These are phyloP conservation scores for Isatis lusitanica DNA, from an alignment of 441 rosid genomes.

Conservation along the genomic window DNA sequence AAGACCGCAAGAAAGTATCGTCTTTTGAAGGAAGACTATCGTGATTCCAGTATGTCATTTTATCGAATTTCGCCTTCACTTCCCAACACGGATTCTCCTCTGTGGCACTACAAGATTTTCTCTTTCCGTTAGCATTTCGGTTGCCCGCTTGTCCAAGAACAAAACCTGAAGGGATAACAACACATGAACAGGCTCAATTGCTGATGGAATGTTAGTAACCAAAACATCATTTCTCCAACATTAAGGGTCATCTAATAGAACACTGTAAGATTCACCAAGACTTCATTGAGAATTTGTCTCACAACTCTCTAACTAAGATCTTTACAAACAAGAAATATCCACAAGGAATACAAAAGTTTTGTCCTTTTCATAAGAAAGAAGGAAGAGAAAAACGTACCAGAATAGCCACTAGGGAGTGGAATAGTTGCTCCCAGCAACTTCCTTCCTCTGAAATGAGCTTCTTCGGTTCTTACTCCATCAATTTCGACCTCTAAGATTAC, in stretches of 20 bases:
- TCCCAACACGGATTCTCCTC: slow-evolving; percentile 59
- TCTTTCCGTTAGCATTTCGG: slow-evolving; percentile 38
- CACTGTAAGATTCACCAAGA: neutral
- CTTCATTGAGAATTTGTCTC: neutral
- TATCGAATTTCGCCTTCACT: slow-evolving; percentile 65
- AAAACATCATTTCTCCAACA: neutral
- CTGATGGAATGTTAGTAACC: neutral
- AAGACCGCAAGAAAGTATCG: slow-evolving; percentile 65
- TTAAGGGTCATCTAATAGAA: neutral
- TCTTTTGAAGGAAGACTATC: slow-evolving; percentile 72
- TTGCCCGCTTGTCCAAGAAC: slow-evolving; percentile 60
- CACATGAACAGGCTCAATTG: neutral
- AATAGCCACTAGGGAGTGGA: slow-evolving; percentile 63
- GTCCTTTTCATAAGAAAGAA: neutral
- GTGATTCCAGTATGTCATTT: slow-evolving; percentile 82
- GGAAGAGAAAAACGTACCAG: slow-evolving; percentile 47
- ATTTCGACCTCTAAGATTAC: slow-evolving; percentile 46
- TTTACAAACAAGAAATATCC: neutral
- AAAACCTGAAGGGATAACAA: slow-evolving; percentile 52
- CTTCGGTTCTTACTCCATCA: slow-evolving; percentile 63
- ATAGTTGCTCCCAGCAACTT: slow-evolving; percentile 66
- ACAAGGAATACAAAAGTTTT: neutral
- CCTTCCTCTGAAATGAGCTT: slow-evolving; percentile 87
- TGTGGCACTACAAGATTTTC: slow-evolving; percentile 46
- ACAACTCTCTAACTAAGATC: neutral